Evolutionary conservation across 2,329 filamentous ascomycete species (phyloP).

Genomic region (Ophiocordyceps robertsii): DNA sequence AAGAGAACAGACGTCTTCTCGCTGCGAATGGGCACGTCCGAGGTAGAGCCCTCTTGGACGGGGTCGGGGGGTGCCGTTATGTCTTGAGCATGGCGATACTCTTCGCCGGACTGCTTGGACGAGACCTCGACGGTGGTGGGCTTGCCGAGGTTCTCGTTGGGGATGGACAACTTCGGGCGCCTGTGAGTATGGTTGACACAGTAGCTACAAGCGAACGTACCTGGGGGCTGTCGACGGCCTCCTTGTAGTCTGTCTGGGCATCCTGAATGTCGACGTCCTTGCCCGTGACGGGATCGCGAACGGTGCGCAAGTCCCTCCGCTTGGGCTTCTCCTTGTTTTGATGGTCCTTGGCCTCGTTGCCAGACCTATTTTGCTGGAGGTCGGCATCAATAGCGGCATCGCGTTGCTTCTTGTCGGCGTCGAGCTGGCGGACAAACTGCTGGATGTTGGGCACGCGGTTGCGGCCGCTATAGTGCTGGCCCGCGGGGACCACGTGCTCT

Average conservation of each 20-base stretch:
- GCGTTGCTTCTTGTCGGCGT: conserved; percentile 63
- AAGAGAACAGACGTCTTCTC: conserved; percentile 96
- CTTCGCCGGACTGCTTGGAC: conserved; percentile 54
- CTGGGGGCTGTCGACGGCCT: conserved; percentile 57
- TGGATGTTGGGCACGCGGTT: conserved; percentile 84
- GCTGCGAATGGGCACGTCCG: conserved; percentile 88
- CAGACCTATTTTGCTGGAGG: conserved; percentile 21
- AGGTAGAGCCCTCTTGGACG: conserved; percentile 66
- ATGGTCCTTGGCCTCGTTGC: conserved; percentile 28
- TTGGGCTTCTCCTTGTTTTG: conserved; percentile 21
- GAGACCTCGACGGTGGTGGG: conserved; percentile 60
- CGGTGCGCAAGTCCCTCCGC: conserved; percentile 46
- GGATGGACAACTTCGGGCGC: conserved; percentile 53
- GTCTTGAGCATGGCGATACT: conserved; percentile 79
- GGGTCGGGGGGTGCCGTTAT: conserved; percentile 85
- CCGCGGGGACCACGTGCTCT: conserved; percentile 28
- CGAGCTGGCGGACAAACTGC: conserved; percentile 68
- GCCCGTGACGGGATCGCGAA: conserved; percentile 82
- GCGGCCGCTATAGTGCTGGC: conserved; percentile 64
- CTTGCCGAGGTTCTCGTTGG: conserved; percentile 78
- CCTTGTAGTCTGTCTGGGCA: conserved; percentile 54
- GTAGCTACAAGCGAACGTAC: conserved; percentile 20
- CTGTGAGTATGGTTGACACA: background rate
- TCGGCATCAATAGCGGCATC: conserved; percentile 58
- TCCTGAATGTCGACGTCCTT: conserved; percentile 78